Evolutionary conservation across 257 asterid species (phyloP).

Genomic region (Fraxinus cuspidata): DNA sequence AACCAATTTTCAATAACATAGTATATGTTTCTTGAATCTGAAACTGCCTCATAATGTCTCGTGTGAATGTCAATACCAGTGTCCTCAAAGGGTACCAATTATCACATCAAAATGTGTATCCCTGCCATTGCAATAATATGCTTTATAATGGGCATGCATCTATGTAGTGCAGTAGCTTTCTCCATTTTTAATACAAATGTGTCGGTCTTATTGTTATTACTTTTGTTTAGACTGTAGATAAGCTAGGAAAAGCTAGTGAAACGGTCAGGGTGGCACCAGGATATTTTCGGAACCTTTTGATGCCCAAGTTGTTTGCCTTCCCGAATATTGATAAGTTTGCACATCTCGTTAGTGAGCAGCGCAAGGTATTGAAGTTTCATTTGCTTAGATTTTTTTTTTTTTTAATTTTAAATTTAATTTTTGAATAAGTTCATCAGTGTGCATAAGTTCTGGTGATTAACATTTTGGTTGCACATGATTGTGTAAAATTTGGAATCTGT

Average conservation of each 20-base stretch:
- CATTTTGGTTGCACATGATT: not conserved
- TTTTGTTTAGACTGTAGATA: slow-evolving; percentile 46
- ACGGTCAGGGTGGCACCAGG: slow-evolving; percentile 94
- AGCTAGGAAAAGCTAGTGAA: slow-evolving; percentile 91
- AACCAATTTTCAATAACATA: not conserved
- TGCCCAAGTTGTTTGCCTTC: slow-evolving; percentile 89
- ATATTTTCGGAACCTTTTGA: slow-evolving; percentile 86
- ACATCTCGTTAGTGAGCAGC: slow-evolving; percentile 74
- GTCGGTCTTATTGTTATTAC: not conserved
- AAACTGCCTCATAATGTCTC: not conserved
- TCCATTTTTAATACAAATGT: not conserved
- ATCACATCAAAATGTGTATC: not conserved
- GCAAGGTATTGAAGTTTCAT: slow-evolving; percentile 52
- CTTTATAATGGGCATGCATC: not conserved
- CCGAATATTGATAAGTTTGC: slow-evolving; percentile 88
- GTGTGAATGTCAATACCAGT: not conserved
- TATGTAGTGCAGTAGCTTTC: not conserved
- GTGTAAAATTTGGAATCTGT: not conserved
- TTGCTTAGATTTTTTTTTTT: not conserved
- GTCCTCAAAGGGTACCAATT: not conserved
- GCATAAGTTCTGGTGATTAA: not conserved
- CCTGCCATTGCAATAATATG: not conserved
- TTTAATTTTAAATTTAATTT: no score
- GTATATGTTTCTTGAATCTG: not conserved
- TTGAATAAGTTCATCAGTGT: not conserved